Percentiles rank a stretch among this genome's conserved stretches.
These are phyloP conservation scores for Tanozyma kutaoensis DNA, from an alignment of 805 yeast genomes.

Conservation along the genomic window DNA sequence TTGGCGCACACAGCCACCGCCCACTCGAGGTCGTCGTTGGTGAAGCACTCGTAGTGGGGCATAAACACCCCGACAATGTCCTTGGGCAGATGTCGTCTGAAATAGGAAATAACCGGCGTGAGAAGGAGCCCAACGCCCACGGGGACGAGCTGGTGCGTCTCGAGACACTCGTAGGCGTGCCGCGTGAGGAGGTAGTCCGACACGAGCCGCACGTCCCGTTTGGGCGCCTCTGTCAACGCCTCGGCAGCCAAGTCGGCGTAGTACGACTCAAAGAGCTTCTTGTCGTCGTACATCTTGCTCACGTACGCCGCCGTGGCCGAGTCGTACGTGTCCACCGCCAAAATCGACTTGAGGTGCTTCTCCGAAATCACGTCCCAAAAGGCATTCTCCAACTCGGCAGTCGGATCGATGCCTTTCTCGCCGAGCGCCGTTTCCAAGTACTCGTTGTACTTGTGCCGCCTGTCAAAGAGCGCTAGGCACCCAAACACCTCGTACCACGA, in stretches of 20 bases:
- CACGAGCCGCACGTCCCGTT: slow-evolving; percentile 12
- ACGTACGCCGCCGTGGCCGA: slow-evolving; percentile 50
- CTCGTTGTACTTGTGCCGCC: slow-evolving; percentile 32
- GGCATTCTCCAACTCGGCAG: slow-evolving; percentile 12
- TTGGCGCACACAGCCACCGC: slow-evolving; percentile 60
- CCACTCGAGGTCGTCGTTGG: slow-evolving; percentile 75
- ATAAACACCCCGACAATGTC: slow-evolving; percentile 42
- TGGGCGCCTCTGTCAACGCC: background rate
- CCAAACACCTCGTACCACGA: slow-evolving; percentile 60
- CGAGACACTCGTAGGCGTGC: slow-evolving; percentile 41
- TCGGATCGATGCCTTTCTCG: slow-evolving; percentile 10
- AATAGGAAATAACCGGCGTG: slow-evolving; percentile 23
- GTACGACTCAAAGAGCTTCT: slow-evolving; percentile 37
- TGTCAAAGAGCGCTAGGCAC: slow-evolving; percentile 43
- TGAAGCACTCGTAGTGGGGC: slow-evolving; percentile 46
- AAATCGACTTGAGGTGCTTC: slow-evolving; percentile 42
- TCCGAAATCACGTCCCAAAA: slow-evolving; percentile 45
- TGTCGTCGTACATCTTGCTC: slow-evolving; percentile 49
- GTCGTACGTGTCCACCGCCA: slow-evolving; percentile 46
- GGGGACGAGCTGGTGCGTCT: slow-evolving; percentile 42
- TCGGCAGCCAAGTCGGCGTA: slow-evolving; percentile 9
- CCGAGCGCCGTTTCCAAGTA: slow-evolving; percentile 18
- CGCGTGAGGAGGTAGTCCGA: slow-evolving; percentile 44
- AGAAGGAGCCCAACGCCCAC: slow-evolving; percentile 54
- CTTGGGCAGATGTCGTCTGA: too few species aligned